Conservation (phyloP, 768 basidiomycete species). For the Boletus insuetus region DNA sequence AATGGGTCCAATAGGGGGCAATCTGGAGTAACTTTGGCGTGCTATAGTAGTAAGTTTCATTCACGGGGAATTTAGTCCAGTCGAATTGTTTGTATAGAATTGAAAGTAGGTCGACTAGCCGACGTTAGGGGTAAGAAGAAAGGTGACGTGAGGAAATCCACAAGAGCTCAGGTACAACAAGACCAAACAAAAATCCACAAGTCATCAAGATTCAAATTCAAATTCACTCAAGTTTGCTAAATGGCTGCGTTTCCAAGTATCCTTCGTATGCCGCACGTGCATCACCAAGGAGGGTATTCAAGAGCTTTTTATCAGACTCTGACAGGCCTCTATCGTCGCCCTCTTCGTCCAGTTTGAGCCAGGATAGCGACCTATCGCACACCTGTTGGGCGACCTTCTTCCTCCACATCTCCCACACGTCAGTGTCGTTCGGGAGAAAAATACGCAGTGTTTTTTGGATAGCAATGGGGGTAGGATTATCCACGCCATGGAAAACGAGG, state of each 20-base stretch:
- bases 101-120: too few species aligned
- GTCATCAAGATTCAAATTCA: too few species aligned
- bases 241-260: constrained; percentile 1
- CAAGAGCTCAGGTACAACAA: neutral
- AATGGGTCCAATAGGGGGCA: too few species aligned
- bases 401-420: constrained; percentile 22
- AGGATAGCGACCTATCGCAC: constrained; percentile 1
- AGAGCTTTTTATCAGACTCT: neutral
- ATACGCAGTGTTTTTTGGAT: constrained; percentile 10
- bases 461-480: neutral
- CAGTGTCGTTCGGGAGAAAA: constrained; percentile 22
- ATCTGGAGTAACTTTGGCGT: too few species aligned
- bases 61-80: too few species aligned
- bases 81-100: too few species aligned
- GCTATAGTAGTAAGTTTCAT: too few species aligned
- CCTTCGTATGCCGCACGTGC: constrained; percentile 12
- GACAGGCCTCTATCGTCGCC: neutral
- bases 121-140: too few species aligned
- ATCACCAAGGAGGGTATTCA: constrained; percentile 17
- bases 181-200: neutral
- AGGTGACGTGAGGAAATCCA: too few species aligned
- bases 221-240: neutral
- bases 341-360: constrained; percentile 1
- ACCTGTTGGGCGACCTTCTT: constrained; percentile 14
- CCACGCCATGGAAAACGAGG: constrained; percentile 6